phyloP scores from a whole-genome alignment of 768 basidiomycete genomes.

The Lactarius akahatsu region DNA sequence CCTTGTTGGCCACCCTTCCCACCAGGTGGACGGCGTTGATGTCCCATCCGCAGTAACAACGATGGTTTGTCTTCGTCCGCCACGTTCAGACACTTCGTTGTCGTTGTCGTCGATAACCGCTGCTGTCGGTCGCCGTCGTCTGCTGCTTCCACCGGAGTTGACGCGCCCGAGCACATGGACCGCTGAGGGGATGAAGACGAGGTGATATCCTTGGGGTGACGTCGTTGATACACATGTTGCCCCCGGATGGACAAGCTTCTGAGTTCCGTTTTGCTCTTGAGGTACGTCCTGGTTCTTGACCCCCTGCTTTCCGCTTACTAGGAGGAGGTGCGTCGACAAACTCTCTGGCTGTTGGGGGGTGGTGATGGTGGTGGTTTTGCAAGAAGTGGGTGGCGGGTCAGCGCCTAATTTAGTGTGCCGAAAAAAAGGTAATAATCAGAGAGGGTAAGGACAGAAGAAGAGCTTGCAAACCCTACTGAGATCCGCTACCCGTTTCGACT shows the following conservation, averaged over 20 bases:
- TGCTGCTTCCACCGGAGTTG: neutral
- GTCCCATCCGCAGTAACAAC: slow-evolving; percentile 20
- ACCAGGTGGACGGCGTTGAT: neutral
- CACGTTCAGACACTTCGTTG: slow-evolving; percentile 16
- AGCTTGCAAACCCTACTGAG: slow-evolving; percentile 28
- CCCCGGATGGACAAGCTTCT: slow-evolving; percentile 23
- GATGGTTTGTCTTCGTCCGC: slow-evolving; percentile 20
- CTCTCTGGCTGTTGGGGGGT: neutral
- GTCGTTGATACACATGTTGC: slow-evolving; percentile 19
- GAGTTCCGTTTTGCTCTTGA: neutral
- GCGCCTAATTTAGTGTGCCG: neutral
- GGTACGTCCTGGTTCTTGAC: neutral
- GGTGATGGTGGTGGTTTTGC: slow-evolving; percentile 6
- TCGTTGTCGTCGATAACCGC: neutral
- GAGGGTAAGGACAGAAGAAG: slow-evolving; percentile 6
- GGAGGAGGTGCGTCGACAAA: neutral
- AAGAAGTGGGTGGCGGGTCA: neutral
- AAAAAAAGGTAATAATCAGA: neutral
- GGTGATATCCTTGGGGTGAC: neutral
- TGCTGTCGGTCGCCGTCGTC: neutral
- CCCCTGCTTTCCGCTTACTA: slow-evolving; percentile 5
- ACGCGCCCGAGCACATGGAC: slow-evolving; percentile 5
- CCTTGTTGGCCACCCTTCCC: neutral
- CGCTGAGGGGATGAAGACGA: neutral
- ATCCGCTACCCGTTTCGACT: slow-evolving; percentile 23